Evolutionary conservation across 306 rosid genomes (phyloP).

Genomic region (Citrullus mucosospermus): DNA sequence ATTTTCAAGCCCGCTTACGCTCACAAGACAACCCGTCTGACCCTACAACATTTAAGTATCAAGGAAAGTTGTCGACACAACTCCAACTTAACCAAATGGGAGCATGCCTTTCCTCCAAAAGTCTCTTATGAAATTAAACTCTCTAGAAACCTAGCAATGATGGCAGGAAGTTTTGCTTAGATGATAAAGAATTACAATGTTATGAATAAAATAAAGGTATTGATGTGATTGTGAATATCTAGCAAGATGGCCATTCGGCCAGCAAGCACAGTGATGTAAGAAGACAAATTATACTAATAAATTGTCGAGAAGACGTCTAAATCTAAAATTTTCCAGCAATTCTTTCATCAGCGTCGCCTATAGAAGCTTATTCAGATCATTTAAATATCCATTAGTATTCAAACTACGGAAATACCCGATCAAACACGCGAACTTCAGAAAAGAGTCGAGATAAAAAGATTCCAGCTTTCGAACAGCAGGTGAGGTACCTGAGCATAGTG

Average conservation of each 20-base stretch:
- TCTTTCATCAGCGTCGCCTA: background rate
- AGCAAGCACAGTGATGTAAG: background rate
- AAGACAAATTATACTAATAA: background rate
- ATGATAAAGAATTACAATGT: background rate
- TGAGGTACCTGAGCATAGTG: constrained; percentile 67
- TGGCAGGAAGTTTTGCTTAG: background rate
- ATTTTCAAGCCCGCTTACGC: no score
- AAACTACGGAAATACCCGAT: background rate
- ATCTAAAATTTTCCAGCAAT: background rate
- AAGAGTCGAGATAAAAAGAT: background rate
- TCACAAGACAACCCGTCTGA: no score
- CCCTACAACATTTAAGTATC: no score
- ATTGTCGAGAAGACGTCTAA: background rate
- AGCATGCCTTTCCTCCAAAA: no score
- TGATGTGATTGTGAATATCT: background rate
- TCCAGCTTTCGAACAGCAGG: background rate
- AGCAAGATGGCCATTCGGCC: background rate
- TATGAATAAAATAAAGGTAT: background rate
- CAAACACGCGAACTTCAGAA: background rate
- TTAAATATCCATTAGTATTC: background rate
- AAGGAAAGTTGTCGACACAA: no score
- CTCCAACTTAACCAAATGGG: no score
- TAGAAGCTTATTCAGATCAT: background rate
- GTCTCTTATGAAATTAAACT: background rate
- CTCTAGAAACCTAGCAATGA: background rate